A percentile compares a stretch with the other conserved stretches of the same genome.
Conservation (phyloP, 1,284 basidiomycete genomes). For the Xerocomus tenax region DNA sequence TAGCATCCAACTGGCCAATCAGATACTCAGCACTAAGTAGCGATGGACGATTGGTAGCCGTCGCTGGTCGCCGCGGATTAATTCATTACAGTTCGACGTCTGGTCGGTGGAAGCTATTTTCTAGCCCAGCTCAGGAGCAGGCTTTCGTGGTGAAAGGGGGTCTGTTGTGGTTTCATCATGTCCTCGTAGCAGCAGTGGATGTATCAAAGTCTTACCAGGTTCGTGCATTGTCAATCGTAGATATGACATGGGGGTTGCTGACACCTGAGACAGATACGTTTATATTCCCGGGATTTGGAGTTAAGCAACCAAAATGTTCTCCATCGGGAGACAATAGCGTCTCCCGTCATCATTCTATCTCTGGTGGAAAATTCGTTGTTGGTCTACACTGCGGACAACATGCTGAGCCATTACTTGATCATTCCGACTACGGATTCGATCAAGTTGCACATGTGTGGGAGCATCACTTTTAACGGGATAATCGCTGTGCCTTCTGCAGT, state of each 20-base stretch:
- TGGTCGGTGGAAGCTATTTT: slow-evolving; percentile 92
- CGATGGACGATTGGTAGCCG: slow-evolving; percentile 87
- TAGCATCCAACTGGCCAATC: slow-evolving; percentile 91
- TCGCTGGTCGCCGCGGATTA: slow-evolving; percentile 86
- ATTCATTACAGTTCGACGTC: slow-evolving; percentile 91
- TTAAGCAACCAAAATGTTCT: slow-evolving; percentile 81
- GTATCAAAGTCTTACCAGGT: slow-evolving; percentile 75
- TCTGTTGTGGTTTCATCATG: slow-evolving; percentile 93
- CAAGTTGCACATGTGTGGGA: slow-evolving; percentile 84
- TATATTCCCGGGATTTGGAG: slow-evolving; percentile 93
- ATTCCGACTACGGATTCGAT: slow-evolving; percentile 78
- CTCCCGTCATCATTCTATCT: slow-evolving; percentile 77
- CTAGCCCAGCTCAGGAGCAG: slow-evolving; percentile 79
- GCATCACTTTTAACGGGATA: slow-evolving; percentile 90
- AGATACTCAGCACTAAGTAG: slow-evolving; percentile 85
- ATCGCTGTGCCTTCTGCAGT: slow-evolving; percentile 81
- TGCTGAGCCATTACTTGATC: slow-evolving; percentile 87
- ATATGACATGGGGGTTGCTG: not conserved
- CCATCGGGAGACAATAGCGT: slow-evolving; percentile 71
- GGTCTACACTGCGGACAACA: slow-evolving; percentile 95
- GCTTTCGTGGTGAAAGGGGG: slow-evolving; percentile 87
- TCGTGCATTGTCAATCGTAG: slow-evolving; percentile 15
- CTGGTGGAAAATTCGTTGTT: slow-evolving; percentile 94
- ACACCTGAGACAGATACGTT: slow-evolving; percentile 50
- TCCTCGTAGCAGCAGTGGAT: slow-evolving; percentile 86